A percentile compares a stretch with the other conserved stretches of the same genome.
These are phyloP conservation scores for Smittium culicis DNA, from an alignment of 371 early-diverging fungal genomes.

Conservation along the genomic window DNA sequence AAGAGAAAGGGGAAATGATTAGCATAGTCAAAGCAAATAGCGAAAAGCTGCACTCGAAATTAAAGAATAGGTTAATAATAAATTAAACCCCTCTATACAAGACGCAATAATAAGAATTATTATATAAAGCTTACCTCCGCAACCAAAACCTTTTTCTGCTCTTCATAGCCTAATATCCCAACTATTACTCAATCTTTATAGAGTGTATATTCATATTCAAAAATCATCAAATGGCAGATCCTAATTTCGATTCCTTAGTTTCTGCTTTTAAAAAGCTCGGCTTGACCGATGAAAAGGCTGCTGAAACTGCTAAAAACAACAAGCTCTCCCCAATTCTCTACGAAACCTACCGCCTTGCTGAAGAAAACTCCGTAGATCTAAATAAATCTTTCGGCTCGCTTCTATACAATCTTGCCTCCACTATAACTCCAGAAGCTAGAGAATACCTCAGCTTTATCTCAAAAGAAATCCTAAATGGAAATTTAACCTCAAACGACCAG, in stretches of 20 bases:
- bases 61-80: too few species aligned
- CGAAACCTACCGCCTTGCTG: conserved; percentile 18
- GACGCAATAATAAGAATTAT: too few species aligned
- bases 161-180: too few species aligned
- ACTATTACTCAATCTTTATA: too few species aligned
- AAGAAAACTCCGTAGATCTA: conserved; percentile 31
- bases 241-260: not conserved
- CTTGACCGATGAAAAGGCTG: conserved; percentile 75
- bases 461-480: conserved; percentile 50
- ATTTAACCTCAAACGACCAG: conserved; percentile 69
- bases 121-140: too few species aligned
- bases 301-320: conserved; percentile 87
- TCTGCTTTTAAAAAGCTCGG: conserved; percentile 65
- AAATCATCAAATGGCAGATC: too few species aligned
- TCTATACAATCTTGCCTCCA: conserved; percentile 75
- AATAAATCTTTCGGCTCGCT: conserved; percentile 63
- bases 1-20: too few species aligned
- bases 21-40: too few species aligned
- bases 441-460: conserved; percentile 63
- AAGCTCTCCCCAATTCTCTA: conserved; percentile 72
- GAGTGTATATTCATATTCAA: too few species aligned
- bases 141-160: too few species aligned
- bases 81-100: too few species aligned
- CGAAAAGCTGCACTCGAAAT: too few species aligned
- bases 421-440: conserved; percentile 57